phyloP scores from a whole-genome alignment of 495 filamentous ascomycete species.

The Aspergillus kassunensis region DNA sequence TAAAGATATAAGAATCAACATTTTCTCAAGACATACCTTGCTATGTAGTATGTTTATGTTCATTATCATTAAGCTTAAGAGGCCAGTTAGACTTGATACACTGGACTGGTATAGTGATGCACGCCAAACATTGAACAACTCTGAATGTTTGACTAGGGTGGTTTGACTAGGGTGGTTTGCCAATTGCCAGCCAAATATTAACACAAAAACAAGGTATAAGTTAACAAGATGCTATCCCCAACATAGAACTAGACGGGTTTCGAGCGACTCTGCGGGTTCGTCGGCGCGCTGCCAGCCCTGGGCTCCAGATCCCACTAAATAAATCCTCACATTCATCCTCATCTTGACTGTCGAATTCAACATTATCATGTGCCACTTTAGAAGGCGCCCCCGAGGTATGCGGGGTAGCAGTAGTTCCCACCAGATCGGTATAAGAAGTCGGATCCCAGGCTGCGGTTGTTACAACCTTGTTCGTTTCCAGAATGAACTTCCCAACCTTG shows the following conservation, averaged over 20 bases:
- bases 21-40: not conserved
- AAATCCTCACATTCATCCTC: conserved; percentile 95
- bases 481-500: conserved; percentile 95
- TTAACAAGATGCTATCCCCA: conserved; percentile 18
- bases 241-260: conserved; percentile 18
- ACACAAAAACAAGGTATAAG: not conserved
- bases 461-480: conserved; percentile 76
- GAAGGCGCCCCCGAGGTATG: not conserved
- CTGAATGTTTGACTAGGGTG: no score
- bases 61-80: not conserved
- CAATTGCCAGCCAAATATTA: not conserved
- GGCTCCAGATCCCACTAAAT: conserved; percentile 83
- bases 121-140: no score
- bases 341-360: conserved; percentile 86
- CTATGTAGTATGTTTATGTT: not conserved
- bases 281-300: conserved; percentile 61
- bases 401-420: not conserved
- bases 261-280: conserved; percentile 48
- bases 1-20: not conserved
- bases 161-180: no score
- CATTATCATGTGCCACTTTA: conserved; percentile 26
- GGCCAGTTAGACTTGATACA: not conserved
- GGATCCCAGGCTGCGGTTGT: conserved; percentile 67
- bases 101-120: not conserved
- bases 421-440: conserved; percentile 3